These are phyloP conservation scores for Liquidambar formosana DNA, from an alignment of 164 flowering plant species.

Conservation along the genomic window DNA sequence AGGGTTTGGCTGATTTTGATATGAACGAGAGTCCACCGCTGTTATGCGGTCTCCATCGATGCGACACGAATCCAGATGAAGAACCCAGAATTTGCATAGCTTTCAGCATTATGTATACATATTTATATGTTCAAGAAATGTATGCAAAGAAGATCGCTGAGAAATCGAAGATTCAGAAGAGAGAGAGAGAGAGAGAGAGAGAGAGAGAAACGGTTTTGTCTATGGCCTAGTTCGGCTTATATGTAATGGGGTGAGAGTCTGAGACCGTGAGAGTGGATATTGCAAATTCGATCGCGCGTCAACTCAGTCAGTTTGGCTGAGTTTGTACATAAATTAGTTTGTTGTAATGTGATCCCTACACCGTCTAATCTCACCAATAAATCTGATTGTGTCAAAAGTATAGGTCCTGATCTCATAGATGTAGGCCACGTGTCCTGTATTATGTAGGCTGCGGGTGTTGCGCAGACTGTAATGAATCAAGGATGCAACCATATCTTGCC, in stretches of 20 bases:
- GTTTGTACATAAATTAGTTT: neutral
- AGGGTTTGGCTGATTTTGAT: slow-evolving; percentile 24
- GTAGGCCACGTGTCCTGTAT: too few relatives aligned
- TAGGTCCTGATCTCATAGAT: too few relatives aligned
- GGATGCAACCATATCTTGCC: too few relatives aligned
- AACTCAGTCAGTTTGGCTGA: neutral
- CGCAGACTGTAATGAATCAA: too few relatives aligned
- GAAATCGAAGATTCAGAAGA: neutral
- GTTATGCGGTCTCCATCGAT: slow-evolving; percentile 27
- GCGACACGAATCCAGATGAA: slow-evolving; percentile 37
- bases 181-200: too few relatives aligned
- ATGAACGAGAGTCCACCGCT: slow-evolving; percentile 10
- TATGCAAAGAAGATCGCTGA: neutral
- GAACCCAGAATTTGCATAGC: slow-evolving; percentile 48
- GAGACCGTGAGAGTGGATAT: too few relatives aligned
- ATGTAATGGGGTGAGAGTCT: neutral
- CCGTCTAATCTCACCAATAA: too few relatives aligned
- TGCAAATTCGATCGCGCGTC: neutral
- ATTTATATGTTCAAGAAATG: neutral
- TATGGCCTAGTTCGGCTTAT: too few relatives aligned
- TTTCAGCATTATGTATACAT: slow-evolving; percentile 43
- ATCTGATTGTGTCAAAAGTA: too few relatives aligned
- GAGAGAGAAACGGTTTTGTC: neutral
- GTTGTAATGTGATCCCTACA: too few relatives aligned
- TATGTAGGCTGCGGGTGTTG: too few relatives aligned